Evolutionary conservation across 768 basidiomycete species (phyloP).

Genomic region (Porphyrellus cyaneotinctus): DNA sequence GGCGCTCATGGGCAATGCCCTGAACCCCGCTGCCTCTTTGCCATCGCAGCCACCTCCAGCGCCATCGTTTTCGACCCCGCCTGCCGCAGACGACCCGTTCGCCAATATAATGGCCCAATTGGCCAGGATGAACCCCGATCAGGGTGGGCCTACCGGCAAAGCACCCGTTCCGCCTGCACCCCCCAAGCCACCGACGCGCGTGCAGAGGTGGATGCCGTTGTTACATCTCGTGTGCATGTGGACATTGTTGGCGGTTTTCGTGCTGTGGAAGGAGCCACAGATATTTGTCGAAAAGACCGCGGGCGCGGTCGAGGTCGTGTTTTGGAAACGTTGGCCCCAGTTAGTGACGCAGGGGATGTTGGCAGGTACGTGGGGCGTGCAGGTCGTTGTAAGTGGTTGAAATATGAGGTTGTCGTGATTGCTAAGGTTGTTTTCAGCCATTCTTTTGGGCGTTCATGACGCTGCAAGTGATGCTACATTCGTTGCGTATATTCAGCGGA

Average conservation of each 20-base stretch:
- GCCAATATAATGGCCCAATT: conserved; percentile 39
- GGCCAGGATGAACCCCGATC: conserved; percentile 23
- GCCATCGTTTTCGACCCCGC: conserved; percentile 3
- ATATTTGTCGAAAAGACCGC: conserved; percentile 38
- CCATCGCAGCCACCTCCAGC: conserved; percentile 8
- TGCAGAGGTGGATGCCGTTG: conserved; percentile 62
- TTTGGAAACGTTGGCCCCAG: conserved; percentile 64
- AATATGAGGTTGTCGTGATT: background rate
- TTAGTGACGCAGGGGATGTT: conserved; percentile 39
- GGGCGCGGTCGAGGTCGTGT: conserved; percentile 30
- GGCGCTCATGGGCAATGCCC: conserved; percentile 47
- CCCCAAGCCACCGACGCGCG: conserved; percentile 37
- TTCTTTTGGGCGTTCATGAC: conserved; percentile 84
- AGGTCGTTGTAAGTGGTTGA: conserved; percentile 49
- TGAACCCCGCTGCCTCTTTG: conserved; percentile 29
- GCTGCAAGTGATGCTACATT: conserved; percentile 66
- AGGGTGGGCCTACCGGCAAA: conserved; percentile 25
- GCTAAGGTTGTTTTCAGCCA: conserved; percentile 41
- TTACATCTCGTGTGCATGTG: conserved; percentile 64
- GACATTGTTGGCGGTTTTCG: conserved; percentile 62
- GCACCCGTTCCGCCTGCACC: conserved; percentile 18
- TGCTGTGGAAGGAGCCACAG: conserved; percentile 61
- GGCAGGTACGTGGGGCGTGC: conserved; percentile 44
- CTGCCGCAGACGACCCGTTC: conserved; percentile 40
- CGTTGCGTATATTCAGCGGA: conserved; percentile 64